Base-by-base conservation (phyloP, 1,284 basidiomycete genomes). In the Coniferiporia sulphurascens region DNA sequence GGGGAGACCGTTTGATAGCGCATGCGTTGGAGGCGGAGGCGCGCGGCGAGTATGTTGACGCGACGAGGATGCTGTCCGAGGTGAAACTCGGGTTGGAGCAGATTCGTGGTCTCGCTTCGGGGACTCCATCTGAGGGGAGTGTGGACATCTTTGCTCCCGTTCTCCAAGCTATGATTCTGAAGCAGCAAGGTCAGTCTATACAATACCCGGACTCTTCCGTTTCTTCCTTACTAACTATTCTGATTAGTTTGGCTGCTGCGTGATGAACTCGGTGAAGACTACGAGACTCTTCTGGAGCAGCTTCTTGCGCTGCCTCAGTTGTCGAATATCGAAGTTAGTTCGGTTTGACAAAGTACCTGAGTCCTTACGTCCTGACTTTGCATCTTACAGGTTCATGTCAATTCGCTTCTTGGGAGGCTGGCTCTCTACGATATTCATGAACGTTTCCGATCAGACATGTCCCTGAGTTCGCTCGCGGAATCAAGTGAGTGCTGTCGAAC, bases 391-490 rank as follows among this genome's bases (percentile, higher is more conserved):
- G 83, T 86, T 5, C 87, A 91, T 68, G 84, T 89, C 65, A 81
- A 84, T 63, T 78, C 84, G 3, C 73, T 94, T 0, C 78, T 89
- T 66, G 93, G 87, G 0, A 87, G 83, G 62, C 74, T 95, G 13
- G 85, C 85, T 0, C 73, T 95, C 41, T 83, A 91, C 59, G 81
- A 86, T 32, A 89, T 89, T 0, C 87, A 92, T 66, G 80, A 81
- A 52, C 84, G 84, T 22, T 93, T 94, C 76, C 84, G 84, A 52
- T 80, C 84, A 0, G 92, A 95, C 67, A 87, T 95, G 76, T 91
- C 93, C 72, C 76, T 95, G 63, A 93, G 86, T 67, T 94, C 92
- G 1, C 73, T 95, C 17, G 81, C 87, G 0, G 93, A 96, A 71
- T 94, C 93, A 9, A 87, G 92, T 93, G 65, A 45, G 86, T 74